Percentiles rank a stretch among this genome's conserved stretches.
phyloP scores from a whole-genome alignment of 2,329 filamentous ascomycete genomes.

The Hymenoscyphus occultus region DNA sequence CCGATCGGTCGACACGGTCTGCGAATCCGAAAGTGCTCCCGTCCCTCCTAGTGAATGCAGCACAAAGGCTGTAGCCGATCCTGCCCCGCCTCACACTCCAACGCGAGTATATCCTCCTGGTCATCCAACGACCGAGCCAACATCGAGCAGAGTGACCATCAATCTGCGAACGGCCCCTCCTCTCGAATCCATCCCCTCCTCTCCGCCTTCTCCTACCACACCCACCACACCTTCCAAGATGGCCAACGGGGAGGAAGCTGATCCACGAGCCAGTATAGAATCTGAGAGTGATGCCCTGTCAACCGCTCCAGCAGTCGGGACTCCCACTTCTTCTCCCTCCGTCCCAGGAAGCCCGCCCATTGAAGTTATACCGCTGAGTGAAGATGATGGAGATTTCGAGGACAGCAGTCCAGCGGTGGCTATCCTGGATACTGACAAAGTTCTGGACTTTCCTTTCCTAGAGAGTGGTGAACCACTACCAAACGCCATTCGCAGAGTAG shows the following conservation, averaged over 20 bases:
- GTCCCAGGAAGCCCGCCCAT: slow-evolving; percentile 33
- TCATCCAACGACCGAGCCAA: slow-evolving; percentile 41
- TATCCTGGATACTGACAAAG: slow-evolving; percentile 42
- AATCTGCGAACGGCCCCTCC: slow-evolving; percentile 52
- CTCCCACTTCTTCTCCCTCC: slow-evolving; percentile 35
- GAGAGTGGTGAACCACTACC: slow-evolving; percentile 23
- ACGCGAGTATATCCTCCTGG: slow-evolving; percentile 31
- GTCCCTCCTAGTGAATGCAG: slow-evolving; percentile 20
- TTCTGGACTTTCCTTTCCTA: slow-evolving; percentile 46
- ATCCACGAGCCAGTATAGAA: slow-evolving; percentile 31
- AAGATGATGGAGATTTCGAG: slow-evolving; percentile 31
- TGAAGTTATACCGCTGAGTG: slow-evolving; percentile 30
- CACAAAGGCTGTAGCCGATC: slow-evolving; percentile 37
- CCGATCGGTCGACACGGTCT: slow-evolving; percentile 45
- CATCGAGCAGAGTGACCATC: slow-evolving; percentile 58
- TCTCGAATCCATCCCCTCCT: slow-evolving; percentile 43
- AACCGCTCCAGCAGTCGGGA: slow-evolving; percentile 31
- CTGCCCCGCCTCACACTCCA: slow-evolving; percentile 34
- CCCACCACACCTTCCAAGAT: slow-evolving; percentile 38
- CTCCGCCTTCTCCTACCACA: slow-evolving; percentile 39
- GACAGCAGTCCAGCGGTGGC: slow-evolving; percentile 30
- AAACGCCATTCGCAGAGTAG: slow-evolving; percentile 29
- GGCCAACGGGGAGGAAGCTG: slow-evolving; percentile 21
- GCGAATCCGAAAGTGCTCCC: slow-evolving; percentile 22
- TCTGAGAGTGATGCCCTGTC: slow-evolving; percentile 35